A percentile compares a stretch with the other conserved stretches of the same genome.
phyloP scores from a whole-genome alignment of 169 alveolate species.

The Perkinsus olseni region DNA sequence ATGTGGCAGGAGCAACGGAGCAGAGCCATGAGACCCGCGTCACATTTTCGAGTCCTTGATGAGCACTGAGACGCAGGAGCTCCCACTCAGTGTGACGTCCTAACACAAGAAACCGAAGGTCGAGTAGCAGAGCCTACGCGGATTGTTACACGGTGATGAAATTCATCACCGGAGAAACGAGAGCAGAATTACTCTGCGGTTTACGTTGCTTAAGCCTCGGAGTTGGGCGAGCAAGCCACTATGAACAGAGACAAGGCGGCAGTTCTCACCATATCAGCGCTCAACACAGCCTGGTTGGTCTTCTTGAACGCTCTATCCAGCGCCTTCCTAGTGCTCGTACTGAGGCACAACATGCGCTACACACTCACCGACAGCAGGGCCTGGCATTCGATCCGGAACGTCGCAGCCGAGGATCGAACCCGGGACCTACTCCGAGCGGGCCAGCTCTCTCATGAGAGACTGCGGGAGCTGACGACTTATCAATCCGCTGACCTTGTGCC shows the following conservation, averaged over 20 bases:
- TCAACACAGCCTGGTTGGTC: background rate
- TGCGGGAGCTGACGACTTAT: conserved; percentile 54
- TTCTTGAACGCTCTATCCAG: background rate
- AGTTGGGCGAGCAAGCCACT: too few relatives aligned
- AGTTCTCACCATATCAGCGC: background rate
- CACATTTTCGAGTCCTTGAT: conserved; percentile 19
- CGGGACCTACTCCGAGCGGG: background rate
- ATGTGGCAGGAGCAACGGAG: too few relatives aligned
- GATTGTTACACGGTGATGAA: too few relatives aligned
- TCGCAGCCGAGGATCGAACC: background rate
- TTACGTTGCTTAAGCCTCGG: too few relatives aligned
- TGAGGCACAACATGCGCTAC: too few relatives aligned
- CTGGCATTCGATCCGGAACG: too few relatives aligned
- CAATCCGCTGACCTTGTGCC: conserved; percentile 61
- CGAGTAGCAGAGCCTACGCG: background rate
- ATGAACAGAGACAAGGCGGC: too few relatives aligned
- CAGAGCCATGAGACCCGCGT: background rate
- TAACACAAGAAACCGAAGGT: background rate
- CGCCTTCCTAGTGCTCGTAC: background rate
- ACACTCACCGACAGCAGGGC: too few relatives aligned
- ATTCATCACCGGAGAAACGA: too few relatives aligned
- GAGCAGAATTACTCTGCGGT: too few relatives aligned
- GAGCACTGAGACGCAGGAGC: conserved; percentile 21
- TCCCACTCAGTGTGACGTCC: conserved; percentile 34
- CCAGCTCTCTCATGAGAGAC: conserved; percentile 23